phyloP scores from a whole-genome alignment of 805 yeast species.

The Candida takata region DNA sequence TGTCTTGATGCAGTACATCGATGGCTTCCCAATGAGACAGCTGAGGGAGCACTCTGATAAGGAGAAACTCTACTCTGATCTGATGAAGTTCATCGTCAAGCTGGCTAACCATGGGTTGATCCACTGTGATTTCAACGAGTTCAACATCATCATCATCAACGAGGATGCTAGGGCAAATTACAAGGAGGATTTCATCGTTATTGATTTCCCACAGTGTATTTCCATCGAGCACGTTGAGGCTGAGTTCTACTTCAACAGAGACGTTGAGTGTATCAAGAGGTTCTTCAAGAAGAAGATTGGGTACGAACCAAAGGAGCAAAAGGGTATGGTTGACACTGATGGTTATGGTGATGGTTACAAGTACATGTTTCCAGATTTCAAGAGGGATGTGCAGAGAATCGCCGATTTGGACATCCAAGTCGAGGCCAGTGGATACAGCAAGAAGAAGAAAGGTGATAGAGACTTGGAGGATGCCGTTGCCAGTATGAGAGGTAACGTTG shows the following conservation, averaged over 20 bases:
- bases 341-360: constrained; percentile 79
- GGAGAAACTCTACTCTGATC: constrained; percentile 67
- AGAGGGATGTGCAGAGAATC: constrained; percentile 63
- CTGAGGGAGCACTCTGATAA: constrained; percentile 64
- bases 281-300: constrained; percentile 76
- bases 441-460: constrained; percentile 46
- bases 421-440: constrained; percentile 80
- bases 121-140: constrained; percentile 97
- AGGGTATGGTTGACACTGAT: constrained; percentile 66
- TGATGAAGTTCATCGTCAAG: constrained; percentile 81
- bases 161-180: constrained; percentile 40
- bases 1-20: constrained; percentile 84
- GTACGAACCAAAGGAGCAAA: constrained; percentile 62
- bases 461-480: constrained; percentile 75
- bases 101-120: constrained; percentile 85
- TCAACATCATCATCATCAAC: constrained; percentile 81
- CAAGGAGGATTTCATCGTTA: constrained; percentile 75
- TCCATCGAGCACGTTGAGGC: constrained; percentile 91
- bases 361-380: constrained; percentile 72
- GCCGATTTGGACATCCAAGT: constrained; percentile 77
- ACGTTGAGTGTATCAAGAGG: constrained; percentile 80
- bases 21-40: constrained; percentile 87
- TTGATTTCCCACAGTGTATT: constrained; percentile 98
- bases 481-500: constrained; percentile 46
- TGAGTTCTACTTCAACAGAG: constrained; percentile 80